A percentile compares a stretch with the other conserved stretches of the same genome.
Evolutionary conservation across 495 filamentous ascomycete species (phyloP).

Genomic region (Aspergillus hancockii): DNA sequence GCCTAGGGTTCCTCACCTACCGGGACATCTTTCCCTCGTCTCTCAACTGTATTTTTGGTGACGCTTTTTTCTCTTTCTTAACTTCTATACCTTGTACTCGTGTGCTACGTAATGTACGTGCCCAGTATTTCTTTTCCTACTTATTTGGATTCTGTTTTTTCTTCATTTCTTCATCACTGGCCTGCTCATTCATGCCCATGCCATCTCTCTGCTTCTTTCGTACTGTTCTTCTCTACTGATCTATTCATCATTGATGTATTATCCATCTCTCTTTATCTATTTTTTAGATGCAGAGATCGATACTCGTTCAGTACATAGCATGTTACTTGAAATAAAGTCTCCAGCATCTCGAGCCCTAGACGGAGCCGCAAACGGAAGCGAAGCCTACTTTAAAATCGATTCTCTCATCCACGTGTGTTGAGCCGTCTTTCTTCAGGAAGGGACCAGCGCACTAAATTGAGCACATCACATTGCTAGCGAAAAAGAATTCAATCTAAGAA

Average conservation of each 20-base stretch:
- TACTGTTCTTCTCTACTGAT: constrained; percentile 5
- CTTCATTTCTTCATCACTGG: background rate
- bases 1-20: background rate
- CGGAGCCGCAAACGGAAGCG: background rate
- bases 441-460: too few species aligned
- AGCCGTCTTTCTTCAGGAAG: background rate
- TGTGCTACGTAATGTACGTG: background rate
- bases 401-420: background rate
- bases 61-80: background rate
- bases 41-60: constrained; percentile 3
- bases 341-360: background rate
- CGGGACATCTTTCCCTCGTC: constrained; percentile 6
- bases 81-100: background rate
- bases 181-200: background rate
- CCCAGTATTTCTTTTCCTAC: background rate
- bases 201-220: constrained; percentile 3
- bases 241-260: constrained; percentile 10
- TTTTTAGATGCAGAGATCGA: background rate
- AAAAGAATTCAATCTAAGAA: too few species aligned
- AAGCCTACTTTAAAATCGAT: background rate
- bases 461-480: too few species aligned
- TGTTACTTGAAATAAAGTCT: constrained; percentile 7
- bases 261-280: constrained; percentile 5
- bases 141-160: background rate
- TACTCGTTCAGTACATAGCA: constrained; percentile 1